Evolutionary conservation across 1,284 basidiomycete species (phyloP), one percentile per base, ranked within the genome.

Genomic region (Pyrrhoderma noxium): DNA sequence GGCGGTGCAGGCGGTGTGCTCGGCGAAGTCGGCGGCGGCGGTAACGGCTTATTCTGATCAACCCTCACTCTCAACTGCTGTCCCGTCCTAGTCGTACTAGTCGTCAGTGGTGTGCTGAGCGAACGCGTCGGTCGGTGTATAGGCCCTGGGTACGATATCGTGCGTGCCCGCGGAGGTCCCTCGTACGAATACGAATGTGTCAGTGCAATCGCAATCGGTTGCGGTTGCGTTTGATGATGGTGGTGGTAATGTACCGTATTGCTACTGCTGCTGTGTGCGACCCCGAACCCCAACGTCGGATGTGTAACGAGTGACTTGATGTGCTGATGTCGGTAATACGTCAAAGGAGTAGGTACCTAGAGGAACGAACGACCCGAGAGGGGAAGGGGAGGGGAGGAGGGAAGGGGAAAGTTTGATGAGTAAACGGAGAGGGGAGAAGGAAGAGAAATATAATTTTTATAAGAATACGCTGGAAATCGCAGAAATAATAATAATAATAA

Each of bases 121-220:
- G 52, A 53, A 9, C 52, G 46, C 19, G 47, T 52, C 34, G 31
- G 52, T 13, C 46, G 37, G 41, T 44, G 52, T 8, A 34, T 39
- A 16, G 42, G 49, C 0, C 49, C 48, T 18, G 51, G 45, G 25
- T 47, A 46, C 13, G 50, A 52, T 2, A 52, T 45, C 9, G 51
- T 47, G 25, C 51, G 44, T 19, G 45, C 51, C 19, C 45, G 36
- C 37, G 36, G 43, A 5, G 36, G 51, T 3, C 36, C 37, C 39
- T 41, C 31, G 41, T 51, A 18, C 18, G 38, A 31, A 46, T 41
- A 47, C 25, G 44, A 41, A 21, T 46, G 38, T 35, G 45, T 35
- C 22, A 52, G 38, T n/a, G 23, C 22, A 3, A 47, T n/a, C 16
- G 51, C 43, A 14, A 45, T 18, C 35, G 44, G 50, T 42, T 45